Percentiles rank a stretch among this genome's conserved stretches.
These are phyloP conservation scores for Aspergillus pseudoviridinutans DNA, from an alignment of 2,329 filamentous ascomycete species.

Conservation along the genomic window DNA sequence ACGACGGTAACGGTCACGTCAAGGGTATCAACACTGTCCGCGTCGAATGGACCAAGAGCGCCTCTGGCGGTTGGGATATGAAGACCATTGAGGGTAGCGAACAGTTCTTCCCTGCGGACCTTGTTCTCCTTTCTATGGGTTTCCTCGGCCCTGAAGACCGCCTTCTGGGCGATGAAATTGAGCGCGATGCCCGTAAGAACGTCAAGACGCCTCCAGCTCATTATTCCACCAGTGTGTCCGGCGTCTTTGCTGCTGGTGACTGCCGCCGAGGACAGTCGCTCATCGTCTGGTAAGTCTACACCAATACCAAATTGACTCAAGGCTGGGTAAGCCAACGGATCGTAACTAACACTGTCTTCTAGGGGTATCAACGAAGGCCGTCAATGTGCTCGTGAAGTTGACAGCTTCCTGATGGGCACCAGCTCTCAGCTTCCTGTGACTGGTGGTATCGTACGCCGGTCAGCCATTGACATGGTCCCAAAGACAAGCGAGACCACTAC, in stretches of 20 bases:
- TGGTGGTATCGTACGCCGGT: constrained; percentile 84
- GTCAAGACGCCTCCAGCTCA: constrained; percentile 87
- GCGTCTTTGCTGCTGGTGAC: constrained; percentile 91
- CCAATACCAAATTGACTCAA: not conserved
- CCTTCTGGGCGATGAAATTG: constrained; percentile 79
- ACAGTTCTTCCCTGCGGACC: constrained; percentile 93
- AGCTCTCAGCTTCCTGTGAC: constrained; percentile 79
- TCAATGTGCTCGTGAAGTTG: constrained; percentile 86
- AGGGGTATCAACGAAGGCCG: constrained; percentile 97
- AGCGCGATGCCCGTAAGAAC: constrained; percentile 91
- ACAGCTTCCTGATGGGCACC: constrained; percentile 74
- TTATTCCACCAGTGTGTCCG: constrained; percentile 82
- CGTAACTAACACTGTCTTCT: constrained; percentile 9
- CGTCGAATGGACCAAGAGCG: constrained; percentile 91
- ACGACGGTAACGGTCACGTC: constrained; percentile 79
- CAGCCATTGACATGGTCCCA: constrained; percentile 50
- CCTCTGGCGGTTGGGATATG: constrained; percentile 94
- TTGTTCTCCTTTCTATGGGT: constrained; percentile 93
- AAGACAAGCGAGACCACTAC: constrained; percentile 22
- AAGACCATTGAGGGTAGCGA: constrained; percentile 91
- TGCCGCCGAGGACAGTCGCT: constrained; percentile 91
- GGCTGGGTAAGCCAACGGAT: not conserved
- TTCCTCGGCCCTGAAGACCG: constrained; percentile 92
- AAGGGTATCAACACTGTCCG: constrained; percentile 95
- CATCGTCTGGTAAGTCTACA: constrained; percentile 76